Percentiles rank a stretch among this genome's conserved stretches.
Evolutionary conservation across 371 early-diverging fungal genomes (phyloP).

Genomic region (Chytridium lagenaria): DNA sequence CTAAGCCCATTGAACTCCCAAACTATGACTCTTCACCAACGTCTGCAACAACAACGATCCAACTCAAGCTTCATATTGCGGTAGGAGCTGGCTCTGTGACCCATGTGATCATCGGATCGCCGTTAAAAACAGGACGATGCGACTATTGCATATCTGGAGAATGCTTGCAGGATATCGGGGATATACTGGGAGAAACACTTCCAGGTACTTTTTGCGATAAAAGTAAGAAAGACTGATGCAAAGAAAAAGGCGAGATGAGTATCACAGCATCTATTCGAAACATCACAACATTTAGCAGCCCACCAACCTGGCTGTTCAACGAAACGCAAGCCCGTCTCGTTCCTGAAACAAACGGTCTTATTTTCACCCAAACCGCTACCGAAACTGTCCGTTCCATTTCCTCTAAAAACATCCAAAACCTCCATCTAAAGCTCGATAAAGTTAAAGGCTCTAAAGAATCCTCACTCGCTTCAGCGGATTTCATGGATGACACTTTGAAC

Average conservation of each 20-base stretch:
- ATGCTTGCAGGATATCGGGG: conserved; percentile 26
- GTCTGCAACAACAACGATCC: background rate
- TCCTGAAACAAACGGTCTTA: background rate
- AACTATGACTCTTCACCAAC: background rate
- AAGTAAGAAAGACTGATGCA: background rate
- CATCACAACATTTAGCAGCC: conserved; percentile 1
- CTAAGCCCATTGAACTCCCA: conserved; percentile 8
- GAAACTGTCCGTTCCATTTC: background rate
- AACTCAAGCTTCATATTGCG: conserved; percentile 28
- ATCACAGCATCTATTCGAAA: background rate
- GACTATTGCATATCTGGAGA: conserved; percentile 35
- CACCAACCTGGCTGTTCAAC: background rate
- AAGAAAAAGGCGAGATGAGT: conserved; percentile 11
- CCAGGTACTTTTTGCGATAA: conserved; percentile 22
- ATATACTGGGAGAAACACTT: conserved; percentile 23
- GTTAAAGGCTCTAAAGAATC: background rate
- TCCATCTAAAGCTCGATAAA: background rate
- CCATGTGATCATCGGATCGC: conserved; percentile 32
- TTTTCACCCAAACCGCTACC: background rate
- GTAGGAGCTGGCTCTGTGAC: conserved; percentile 21
- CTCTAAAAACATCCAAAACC: background rate
- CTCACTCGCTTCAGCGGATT: background rate
- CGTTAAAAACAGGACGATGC: conserved; percentile 16
- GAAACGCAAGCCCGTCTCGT: background rate
- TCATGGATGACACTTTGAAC: background rate